phyloP scores from a whole-genome alignment of 352 stramenopile species.

The Globisporangium nodosum region DNA sequence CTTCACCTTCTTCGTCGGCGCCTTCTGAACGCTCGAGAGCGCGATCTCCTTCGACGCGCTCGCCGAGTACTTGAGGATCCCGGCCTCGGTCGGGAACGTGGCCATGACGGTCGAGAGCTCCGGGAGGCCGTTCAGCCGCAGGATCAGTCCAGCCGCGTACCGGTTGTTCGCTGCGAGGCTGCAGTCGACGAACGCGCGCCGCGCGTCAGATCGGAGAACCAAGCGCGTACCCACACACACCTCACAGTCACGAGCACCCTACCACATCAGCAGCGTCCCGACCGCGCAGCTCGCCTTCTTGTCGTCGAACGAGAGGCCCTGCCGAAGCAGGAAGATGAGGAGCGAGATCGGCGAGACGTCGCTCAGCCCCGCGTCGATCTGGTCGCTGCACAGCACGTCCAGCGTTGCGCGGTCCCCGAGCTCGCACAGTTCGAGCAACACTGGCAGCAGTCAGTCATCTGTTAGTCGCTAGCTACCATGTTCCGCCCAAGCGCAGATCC shows the following conservation, averaged over 20 bases:
- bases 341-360: constrained; percentile 61
- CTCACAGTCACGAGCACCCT: neutral
- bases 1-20: constrained; percentile 28
- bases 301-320: constrained; percentile 69
- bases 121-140: constrained; percentile 50
- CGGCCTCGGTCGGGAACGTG: constrained; percentile 58
- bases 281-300: constrained; percentile 77
- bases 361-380: constrained; percentile 14
- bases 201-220: neutral
- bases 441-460: constrained; percentile 14
- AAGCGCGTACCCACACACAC: neutral
- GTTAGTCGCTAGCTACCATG: too few species aligned
- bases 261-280: constrained; percentile 72
- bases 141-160: constrained; percentile 39
- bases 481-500: too few species aligned
- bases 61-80: constrained; percentile 62
- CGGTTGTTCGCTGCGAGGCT: constrained; percentile 56
- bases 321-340: constrained; percentile 62
- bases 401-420: constrained; percentile 52
- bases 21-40: constrained; percentile 37
- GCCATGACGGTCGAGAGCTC: constrained; percentile 76
- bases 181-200: neutral
- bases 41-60: constrained; percentile 56
- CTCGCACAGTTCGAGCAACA: constrained; percentile 70
- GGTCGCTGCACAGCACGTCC: constrained; percentile 39